phyloP scores from a whole-genome alignment of 306 rosid species.

The Malus domestica region DNA sequence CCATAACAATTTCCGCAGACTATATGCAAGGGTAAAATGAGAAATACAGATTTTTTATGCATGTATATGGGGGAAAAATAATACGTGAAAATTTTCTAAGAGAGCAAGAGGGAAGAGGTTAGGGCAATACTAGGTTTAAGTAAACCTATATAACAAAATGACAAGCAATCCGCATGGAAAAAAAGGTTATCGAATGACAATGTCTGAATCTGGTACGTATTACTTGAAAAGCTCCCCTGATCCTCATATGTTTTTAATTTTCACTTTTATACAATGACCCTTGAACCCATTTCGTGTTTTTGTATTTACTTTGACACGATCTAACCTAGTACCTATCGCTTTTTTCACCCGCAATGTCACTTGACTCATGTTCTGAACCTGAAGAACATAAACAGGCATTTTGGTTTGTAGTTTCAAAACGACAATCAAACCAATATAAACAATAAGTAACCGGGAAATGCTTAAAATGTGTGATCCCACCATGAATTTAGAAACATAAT shows the following conservation, averaged over 20 bases:
- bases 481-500: background rate
- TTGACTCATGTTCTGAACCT: background rate
- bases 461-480: background rate
- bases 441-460: background rate
- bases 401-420: background rate
- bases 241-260: too few species aligned
- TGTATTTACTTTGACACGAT: background rate
- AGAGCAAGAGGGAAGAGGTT: background rate
- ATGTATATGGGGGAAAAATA: background rate
- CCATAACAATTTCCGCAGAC: background rate
- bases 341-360: background rate
- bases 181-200: background rate
- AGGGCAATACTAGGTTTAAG: background rate
- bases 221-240: background rate
- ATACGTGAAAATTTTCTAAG: background rate
- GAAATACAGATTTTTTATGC: background rate
- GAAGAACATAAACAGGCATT: background rate
- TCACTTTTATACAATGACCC: too few species aligned
- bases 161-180: background rate
- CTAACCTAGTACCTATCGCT: background rate
- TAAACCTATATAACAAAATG: background rate
- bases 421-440: background rate
- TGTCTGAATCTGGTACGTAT: background rate
- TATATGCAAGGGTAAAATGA: background rate
- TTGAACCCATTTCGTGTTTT: background rate